Percentiles rank a stretch among this genome's conserved stretches.
These are phyloP conservation scores for Croton laevigatus DNA, from an alignment of 441 rosid species.

Conservation along the genomic window DNA sequence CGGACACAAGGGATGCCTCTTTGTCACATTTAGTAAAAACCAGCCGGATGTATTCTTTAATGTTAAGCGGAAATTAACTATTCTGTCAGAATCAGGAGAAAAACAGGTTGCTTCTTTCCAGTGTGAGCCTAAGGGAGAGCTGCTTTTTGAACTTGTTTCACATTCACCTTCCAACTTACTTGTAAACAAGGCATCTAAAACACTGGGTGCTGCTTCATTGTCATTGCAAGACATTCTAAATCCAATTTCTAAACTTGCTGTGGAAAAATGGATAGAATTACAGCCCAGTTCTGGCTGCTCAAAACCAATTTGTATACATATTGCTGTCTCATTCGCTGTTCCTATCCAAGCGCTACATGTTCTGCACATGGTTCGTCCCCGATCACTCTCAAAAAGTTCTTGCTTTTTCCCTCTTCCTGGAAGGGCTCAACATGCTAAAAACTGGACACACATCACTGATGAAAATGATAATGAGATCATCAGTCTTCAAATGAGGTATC, in stretches of 20 bases:
- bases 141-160: conserved; percentile 62
- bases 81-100: conserved; percentile 51
- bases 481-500: conserved; percentile 76
- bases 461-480: conserved; percentile 52
- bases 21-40: conserved; percentile 52
- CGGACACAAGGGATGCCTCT: conserved; percentile 54
- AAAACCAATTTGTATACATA: conserved; percentile 54
- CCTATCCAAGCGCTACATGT: conserved; percentile 50
- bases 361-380: conserved; percentile 47
- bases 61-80: conserved; percentile 53
- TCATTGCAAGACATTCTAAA: conserved; percentile 48
- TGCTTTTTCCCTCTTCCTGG: conserved; percentile 49
- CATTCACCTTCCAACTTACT: conserved; percentile 46
- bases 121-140: conserved; percentile 78
- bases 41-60: conserved; percentile 60
- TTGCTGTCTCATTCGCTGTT: conserved; percentile 63
- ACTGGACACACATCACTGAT: conserved; percentile 46
- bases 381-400: conserved; percentile 35
- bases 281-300: conserved; percentile 41
- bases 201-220: conserved; percentile 55
- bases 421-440: conserved; percentile 39
- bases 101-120: conserved; percentile 68
- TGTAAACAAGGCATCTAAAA: conserved; percentile 37
- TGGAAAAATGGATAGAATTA: conserved; percentile 76
- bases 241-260: conserved; percentile 59